A percentile compares a stretch with the other conserved stretches of the same genome.
phyloP scores from a whole-genome alignment of 495 filamentous ascomycete species.

The Corynascus novoguineensis region DNA sequence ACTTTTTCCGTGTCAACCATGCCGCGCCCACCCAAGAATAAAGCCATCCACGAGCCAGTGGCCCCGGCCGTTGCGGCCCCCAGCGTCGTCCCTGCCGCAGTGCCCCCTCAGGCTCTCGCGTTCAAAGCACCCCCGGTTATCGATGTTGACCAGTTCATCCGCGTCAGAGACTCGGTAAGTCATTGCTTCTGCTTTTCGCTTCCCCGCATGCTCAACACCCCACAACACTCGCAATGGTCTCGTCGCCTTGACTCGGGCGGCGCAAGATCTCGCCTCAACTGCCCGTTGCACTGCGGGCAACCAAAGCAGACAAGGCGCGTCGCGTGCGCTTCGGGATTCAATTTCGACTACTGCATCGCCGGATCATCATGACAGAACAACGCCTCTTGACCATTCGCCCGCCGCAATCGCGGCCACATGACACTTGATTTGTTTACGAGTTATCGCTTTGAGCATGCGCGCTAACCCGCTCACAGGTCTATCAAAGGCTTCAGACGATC shows the following conservation, averaged over 20 bases:
- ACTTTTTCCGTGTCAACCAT: slow-evolving; percentile 18
- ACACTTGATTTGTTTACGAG: neutral
- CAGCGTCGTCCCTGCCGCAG: slow-evolving; percentile 5
- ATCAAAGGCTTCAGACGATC: slow-evolving; percentile 65
- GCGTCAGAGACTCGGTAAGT: slow-evolving; percentile 49
- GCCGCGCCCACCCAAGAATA: slow-evolving; percentile 37
- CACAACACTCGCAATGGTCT: neutral
- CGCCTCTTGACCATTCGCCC: neutral
- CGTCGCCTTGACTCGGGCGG: neutral
- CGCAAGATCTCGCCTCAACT: neutral
- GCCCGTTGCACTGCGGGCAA: neutral
- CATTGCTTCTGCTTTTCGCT: neutral
- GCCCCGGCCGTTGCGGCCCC: slow-evolving; percentile 29
- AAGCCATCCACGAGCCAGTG: slow-evolving; percentile 26
- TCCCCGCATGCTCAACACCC: neutral
- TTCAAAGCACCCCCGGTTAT: slow-evolving; percentile 36
- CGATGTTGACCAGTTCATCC: slow-evolving; percentile 44
- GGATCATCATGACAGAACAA: neutral
- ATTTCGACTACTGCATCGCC: neutral
- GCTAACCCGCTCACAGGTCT: slow-evolving; percentile 52
- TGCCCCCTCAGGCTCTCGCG: neutral
- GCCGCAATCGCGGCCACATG: neutral
- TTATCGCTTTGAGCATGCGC: neutral
- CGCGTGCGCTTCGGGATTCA: neutral
- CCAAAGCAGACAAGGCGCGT: slow-evolving; percentile 1